Conservation (phyloP, 306 rosid genomes). For the Canavalia gladiata region DNA sequence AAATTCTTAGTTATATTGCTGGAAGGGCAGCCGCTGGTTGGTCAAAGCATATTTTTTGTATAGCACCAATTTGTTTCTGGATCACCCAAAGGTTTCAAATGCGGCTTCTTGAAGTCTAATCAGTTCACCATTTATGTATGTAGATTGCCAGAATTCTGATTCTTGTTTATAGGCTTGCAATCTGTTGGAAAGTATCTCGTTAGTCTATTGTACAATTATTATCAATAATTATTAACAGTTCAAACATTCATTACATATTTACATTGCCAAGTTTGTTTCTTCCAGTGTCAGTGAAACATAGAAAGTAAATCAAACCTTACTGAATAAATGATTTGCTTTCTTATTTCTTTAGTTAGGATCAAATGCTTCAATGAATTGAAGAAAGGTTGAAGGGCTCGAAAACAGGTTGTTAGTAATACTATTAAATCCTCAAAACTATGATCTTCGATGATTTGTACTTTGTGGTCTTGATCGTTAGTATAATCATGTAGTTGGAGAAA, state of each 20-base stretch:
- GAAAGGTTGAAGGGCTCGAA: background rate
- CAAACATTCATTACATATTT: constrained; percentile 5
- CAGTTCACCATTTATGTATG: constrained; percentile 45
- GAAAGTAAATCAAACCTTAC: constrained; percentile 28
- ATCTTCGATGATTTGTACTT: constrained; percentile 11
- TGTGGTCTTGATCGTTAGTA: background rate
- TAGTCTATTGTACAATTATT: constrained; percentile 51
- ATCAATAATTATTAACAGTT: constrained; percentile 44
- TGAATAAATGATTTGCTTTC: background rate
- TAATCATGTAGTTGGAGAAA: background rate
- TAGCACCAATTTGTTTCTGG: constrained; percentile 55
- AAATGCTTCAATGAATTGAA: background rate
- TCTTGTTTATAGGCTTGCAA: constrained; percentile 61
- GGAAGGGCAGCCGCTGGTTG: constrained; percentile 47
- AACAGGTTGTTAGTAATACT: background rate
- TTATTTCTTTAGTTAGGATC: background rate
- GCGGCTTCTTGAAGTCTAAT: constrained; percentile 52
- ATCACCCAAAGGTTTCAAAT: constrained; percentile 48
- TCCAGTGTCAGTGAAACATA: constrained; percentile 26
- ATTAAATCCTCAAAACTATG: background rate
- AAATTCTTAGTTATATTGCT: constrained; percentile 48
- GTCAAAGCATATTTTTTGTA: constrained; percentile 50
- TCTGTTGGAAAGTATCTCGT: constrained; percentile 46
- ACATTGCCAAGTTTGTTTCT: constrained; percentile 32
- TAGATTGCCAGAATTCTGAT: constrained; percentile 50